phyloP scores from a whole-genome alignment of 257 asterid species.

The Thymus quinquecostatus region DNA sequence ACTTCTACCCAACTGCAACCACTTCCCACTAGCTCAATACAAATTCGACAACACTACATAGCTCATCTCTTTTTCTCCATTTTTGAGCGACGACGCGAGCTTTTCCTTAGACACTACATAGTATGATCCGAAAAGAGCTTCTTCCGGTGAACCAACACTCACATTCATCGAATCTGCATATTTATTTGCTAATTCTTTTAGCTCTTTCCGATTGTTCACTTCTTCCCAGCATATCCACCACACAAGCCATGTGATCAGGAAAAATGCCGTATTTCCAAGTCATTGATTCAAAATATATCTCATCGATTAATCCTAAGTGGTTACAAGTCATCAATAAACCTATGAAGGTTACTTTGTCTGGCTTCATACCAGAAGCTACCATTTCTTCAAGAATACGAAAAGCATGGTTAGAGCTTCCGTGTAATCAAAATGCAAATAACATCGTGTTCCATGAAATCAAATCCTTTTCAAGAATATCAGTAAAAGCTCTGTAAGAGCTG shows the following conservation, averaged over 20 bases:
- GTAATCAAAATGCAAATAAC: conserved; percentile 65
- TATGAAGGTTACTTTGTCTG: conserved; percentile 76
- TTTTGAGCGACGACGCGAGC: not conserved
- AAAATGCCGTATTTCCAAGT: conserved; percentile 38
- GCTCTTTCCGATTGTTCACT: conserved; percentile 61
- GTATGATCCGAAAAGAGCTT: conserved; percentile 55
- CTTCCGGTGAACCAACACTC: conserved; percentile 42
- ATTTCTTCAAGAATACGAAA: conserved; percentile 49
- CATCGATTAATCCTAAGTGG: conserved; percentile 61
- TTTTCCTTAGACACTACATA: conserved; percentile 27
- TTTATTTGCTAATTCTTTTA: conserved; percentile 40
- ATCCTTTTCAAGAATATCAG: conserved; percentile 47
- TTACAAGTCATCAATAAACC: conserved; percentile 81
- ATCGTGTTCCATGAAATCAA: conserved; percentile 72
- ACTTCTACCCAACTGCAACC: conserved; percentile 81
- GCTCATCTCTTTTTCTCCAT: conserved; percentile 58
- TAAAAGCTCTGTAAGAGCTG: conserved; percentile 46
- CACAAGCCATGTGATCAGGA: conserved; percentile 64
- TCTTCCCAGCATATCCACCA: conserved; percentile 33
- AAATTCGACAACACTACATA: conserved; percentile 40
- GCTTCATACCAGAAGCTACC: conserved; percentile 50
- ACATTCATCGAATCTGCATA: conserved; percentile 29
- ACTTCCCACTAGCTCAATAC: conserved; percentile 55
- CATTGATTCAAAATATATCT: conserved; percentile 60
- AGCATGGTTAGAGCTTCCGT: conserved; percentile 51